Evolutionary conservation across 2,329 filamentous ascomycete species (phyloP), one percentile per base, ranked within the genome.

Genomic region (Colletotrichum noveboracense): DNA sequence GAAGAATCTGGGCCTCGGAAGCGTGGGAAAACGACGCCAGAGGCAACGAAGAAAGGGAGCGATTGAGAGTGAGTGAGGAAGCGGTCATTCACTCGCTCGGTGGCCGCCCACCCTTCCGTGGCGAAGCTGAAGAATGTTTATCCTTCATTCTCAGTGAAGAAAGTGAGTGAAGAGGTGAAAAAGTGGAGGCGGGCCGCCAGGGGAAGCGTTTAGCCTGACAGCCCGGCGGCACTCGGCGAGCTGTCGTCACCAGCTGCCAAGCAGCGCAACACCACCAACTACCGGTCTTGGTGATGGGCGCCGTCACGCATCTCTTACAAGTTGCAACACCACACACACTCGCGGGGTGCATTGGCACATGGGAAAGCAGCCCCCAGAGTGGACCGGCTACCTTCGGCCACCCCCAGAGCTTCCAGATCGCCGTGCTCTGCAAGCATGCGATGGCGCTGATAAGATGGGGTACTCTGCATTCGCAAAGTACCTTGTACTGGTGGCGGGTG

Each of bases 71-170:
- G 24, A 7, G 14, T 21, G 38, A 67, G 26, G 18, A 60, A 26
- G 36, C 43, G n/a, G 21, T 48, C 18, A 28, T 14, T 18, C 18
- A 16, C 36, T 66, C 12, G 18, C 9, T 68, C n/a, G 55, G 52
- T 67, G 28, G 18, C 55, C 26, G 70, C 68, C 67, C 72, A 62
- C 62, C 30, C 28, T 7, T 14, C 43, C 62, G 34, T 62, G 34
- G 36, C 48, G 56, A 69, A 28, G 10, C 64, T 76, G 74, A 62
- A 74, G 64, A 76, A 73, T 52, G 58, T 76, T 76, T 76, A 76
- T 61, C 74, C 74, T 43, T 60, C 14, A 7, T 21, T 21, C 16
- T 43, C 48, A 18, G n/a, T 52, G 10, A 52, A 52, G 43, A 52
- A 52, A 21, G 43, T 48, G 43, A 48, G 18, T 10, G 18, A 48